Conservation (phyloP, 768 basidiomycete species). For the Tylopilus sp. region DNA sequence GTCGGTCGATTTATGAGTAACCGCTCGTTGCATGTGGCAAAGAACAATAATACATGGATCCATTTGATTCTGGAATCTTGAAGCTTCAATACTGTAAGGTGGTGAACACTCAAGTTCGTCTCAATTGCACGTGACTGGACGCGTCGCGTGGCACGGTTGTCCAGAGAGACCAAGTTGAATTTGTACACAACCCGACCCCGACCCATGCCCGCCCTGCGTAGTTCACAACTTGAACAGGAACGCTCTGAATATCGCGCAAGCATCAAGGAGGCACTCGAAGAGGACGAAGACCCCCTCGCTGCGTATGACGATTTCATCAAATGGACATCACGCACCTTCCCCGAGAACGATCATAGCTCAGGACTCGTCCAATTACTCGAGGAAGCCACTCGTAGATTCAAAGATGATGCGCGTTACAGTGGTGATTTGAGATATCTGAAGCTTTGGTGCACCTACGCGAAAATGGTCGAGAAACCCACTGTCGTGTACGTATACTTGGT, state of each 20-base stretch:
- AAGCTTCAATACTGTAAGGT: no score
- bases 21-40: no score
- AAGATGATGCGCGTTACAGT: conserved; percentile 78
- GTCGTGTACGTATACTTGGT: conserved; percentile 72
- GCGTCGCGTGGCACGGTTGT: conserved; percentile 27
- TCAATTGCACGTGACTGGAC: conserved; percentile 25
- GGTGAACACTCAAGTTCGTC: background rate
- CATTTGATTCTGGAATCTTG: no score
- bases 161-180: conserved; percentile 11
- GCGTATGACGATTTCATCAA: conserved; percentile 84
- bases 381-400: conserved; percentile 78
- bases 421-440: conserved; percentile 89
- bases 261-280: conserved; percentile 54
- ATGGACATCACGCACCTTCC: conserved; percentile 83
- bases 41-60: no score
- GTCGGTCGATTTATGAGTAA: no score
- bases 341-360: conserved; percentile 62
- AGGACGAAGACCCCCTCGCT: conserved; percentile 85
- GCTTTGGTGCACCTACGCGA: conserved; percentile 87
- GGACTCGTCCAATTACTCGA: conserved; percentile 81
- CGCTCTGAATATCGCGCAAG: conserved; percentile 30
- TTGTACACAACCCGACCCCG: conserved; percentile 1
- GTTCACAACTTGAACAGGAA: conserved; percentile 30
- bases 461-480: conserved; percentile 66
- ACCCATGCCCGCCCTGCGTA: conserved; percentile 24